Evolutionary conservation across 169 alveolate genomes (phyloP).

Genomic region (Plasmodium gallinaceum): DNA sequence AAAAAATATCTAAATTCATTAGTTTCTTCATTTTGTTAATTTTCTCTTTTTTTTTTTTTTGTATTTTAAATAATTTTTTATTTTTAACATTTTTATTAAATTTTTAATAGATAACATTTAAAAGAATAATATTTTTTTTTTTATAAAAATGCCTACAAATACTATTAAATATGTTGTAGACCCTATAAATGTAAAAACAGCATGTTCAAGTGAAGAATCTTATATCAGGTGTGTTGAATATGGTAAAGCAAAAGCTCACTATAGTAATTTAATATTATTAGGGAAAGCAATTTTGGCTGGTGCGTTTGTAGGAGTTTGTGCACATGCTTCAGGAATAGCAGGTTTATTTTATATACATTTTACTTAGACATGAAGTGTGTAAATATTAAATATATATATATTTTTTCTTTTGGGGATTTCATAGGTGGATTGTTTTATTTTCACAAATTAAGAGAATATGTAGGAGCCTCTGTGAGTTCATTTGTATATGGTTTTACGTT

Average conservation of each 20-base stretch:
- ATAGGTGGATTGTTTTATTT: conserved; percentile 65
- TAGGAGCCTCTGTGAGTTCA: conserved; percentile 44
- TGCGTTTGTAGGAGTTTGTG: conserved; percentile 56
- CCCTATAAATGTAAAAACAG: conserved; percentile 37
- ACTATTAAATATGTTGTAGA: conserved; percentile 28
- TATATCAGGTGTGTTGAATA: conserved; percentile 73
- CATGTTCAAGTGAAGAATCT: conserved; percentile 52
- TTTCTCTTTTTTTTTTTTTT: no score
- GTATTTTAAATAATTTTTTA: no score
- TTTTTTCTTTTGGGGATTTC: neutral
- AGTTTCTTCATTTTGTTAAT: no score
- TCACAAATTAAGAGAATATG: conserved; percentile 52
- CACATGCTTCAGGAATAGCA: conserved; percentile 76
- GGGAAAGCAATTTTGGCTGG: conserved; percentile 68
- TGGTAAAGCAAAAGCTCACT: conserved; percentile 66
- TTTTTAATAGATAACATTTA: no score
- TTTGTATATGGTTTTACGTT: conserved; percentile 83
- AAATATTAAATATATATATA: neutral
- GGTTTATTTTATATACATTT: conserved; percentile 26
- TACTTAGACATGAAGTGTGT: neutral
- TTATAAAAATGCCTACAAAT: conserved; percentile 26
- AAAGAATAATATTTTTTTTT: neutral
- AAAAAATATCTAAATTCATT: no score
- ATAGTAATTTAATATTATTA: conserved; percentile 24
- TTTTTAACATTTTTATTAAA: no score